A percentile compares a stretch with the other conserved stretches of the same genome.
These are phyloP conservation scores for Trichophyton benhamiae DNA, from an alignment of 2,329 filamentous ascomycete genomes.

Conservation along the genomic window DNA sequence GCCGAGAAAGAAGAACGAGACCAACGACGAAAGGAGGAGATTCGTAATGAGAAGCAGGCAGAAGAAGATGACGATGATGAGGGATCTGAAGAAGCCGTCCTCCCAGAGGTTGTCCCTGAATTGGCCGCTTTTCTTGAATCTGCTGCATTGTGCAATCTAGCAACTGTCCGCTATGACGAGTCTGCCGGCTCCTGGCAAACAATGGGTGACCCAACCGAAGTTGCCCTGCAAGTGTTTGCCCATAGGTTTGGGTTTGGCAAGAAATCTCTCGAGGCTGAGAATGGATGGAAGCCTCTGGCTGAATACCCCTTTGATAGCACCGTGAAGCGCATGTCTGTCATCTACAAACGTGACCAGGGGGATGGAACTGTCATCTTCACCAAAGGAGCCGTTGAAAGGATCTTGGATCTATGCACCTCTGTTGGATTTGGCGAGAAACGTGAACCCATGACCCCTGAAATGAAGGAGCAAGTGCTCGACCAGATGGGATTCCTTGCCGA, in stretches of 20 bases:
- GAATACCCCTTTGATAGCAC: conserved; percentile 55
- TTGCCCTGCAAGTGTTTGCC: conserved; percentile 54
- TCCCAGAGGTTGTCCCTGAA: conserved; percentile 33
- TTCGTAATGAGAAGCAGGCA: conserved; percentile 14
- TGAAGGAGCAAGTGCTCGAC: conserved; percentile 36
- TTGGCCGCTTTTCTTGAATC: conserved; percentile 42
- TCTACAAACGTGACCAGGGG: conserved; percentile 37
- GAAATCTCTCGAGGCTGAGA: conserved; percentile 27
- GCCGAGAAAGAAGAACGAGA: conserved; percentile 32
- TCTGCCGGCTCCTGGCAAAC: conserved; percentile 40
- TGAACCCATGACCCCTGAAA: conserved; percentile 28
- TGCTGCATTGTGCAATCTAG: conserved; percentile 45
- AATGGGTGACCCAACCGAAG: conserved; percentile 54
- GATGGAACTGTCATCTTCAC: conserved; percentile 20
- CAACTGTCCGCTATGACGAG: conserved; percentile 36
- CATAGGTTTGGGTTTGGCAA: conserved; percentile 45
- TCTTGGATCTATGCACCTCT: conserved; percentile 39
- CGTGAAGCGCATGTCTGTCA: conserved; percentile 55
- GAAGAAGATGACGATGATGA: conserved; percentile 16
- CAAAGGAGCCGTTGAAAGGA: conserved; percentile 33
- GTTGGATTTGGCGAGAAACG: conserved; percentile 32
- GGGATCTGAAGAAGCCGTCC: conserved; percentile 12
- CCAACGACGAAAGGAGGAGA: conserved; percentile 18
- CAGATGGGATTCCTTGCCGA: conserved; percentile 47
- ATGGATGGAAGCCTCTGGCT: conserved; percentile 41